These are phyloP conservation scores for Adansonia gregorii DNA, from an alignment of 441 rosid genomes.

Conservation along the genomic window DNA sequence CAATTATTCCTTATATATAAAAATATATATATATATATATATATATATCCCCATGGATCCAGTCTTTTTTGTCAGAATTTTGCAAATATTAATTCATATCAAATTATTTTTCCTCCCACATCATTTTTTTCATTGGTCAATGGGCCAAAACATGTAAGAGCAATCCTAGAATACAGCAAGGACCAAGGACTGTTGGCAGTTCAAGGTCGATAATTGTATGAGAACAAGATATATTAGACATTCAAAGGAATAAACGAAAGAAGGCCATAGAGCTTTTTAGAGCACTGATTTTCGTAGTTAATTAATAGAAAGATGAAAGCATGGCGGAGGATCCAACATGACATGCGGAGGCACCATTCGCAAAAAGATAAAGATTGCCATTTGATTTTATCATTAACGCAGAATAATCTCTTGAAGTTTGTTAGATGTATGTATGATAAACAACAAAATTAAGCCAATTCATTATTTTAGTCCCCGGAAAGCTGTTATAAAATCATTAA, in stretches of 20 bases:
- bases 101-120: neutral
- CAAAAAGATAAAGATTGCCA: neutral
- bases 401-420: no score
- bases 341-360: neutral
- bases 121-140: neutral
- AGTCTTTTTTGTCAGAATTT: constrained; percentile 1
- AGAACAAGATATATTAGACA: no score
- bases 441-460: no score
- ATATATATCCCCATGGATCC: neutral
- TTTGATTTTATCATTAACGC: constrained; percentile 1
- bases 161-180: no score
- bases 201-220: no score
- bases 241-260: no score
- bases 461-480: no score
- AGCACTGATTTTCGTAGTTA: neutral
- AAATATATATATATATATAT: no score
- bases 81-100: neutral
- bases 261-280: neutral
- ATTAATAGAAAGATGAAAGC: no score
- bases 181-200: no score
- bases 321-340: neutral
- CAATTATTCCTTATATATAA: neutral
- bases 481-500: no score
- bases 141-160: neutral
- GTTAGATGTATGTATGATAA: no score